Percentiles rank a stretch among this genome's conserved stretches.
Conservation (phyloP, 192 early-diverging fungal species). For the Irineochytrium annulatum region DNA sequence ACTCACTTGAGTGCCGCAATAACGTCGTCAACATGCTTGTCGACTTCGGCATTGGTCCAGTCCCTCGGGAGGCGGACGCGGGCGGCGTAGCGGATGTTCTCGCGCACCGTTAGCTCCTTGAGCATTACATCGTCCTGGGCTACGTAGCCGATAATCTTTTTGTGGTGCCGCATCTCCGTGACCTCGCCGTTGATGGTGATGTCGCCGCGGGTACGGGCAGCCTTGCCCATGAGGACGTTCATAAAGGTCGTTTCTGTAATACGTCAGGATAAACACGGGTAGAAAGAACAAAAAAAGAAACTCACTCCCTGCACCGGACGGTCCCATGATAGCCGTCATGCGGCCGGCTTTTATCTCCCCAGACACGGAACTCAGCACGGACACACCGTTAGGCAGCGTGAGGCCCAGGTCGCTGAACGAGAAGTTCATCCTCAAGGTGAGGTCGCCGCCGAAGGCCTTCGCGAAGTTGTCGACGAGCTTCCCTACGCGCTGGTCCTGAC, state of each 20-base stretch:
- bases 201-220: constrained; percentile 20
- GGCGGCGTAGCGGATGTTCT: constrained; percentile 71
- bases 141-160: constrained; percentile 38
- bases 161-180: constrained; percentile 16
- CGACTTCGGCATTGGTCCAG: constrained; percentile 61
- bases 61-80: constrained; percentile 64
- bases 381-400: constrained; percentile 41
- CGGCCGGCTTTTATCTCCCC: constrained; percentile 72
- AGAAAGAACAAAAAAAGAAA: background rate
- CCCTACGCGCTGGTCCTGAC: no score
- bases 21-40: constrained; percentile 69
- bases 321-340: constrained; percentile 86
- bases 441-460: background rate
- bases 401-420: constrained; percentile 36
- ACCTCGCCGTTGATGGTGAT: constrained; percentile 23
- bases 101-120: constrained; percentile 57
- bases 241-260: constrained; percentile 37
- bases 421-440: constrained; percentile 35
- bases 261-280: background rate
- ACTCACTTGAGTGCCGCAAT: constrained; percentile 53
- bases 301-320: constrained; percentile 75
- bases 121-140: constrained; percentile 29
- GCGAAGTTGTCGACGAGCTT: background rate
- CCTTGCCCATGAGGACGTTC: constrained; percentile 34
- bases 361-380: constrained; percentile 63